Percentiles rank a stretch among this genome's conserved stretches.
Conservation (phyloP, 805 yeast species). For the Candida peoriensis region DNA sequence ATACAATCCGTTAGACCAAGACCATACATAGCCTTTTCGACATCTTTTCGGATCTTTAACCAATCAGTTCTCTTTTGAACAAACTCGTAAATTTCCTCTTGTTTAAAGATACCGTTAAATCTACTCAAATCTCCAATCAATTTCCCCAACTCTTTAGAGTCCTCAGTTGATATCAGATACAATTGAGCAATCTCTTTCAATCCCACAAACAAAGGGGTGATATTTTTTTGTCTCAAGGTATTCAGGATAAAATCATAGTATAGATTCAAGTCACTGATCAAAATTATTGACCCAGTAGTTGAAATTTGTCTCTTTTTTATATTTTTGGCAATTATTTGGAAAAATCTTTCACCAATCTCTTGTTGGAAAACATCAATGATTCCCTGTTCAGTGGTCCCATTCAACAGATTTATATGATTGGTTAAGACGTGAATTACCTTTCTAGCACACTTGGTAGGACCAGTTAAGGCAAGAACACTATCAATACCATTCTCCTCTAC, state of each 20-base stretch:
- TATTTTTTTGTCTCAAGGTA: conserved; percentile 55
- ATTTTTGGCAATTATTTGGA: conserved; percentile 68
- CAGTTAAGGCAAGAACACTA: conserved; percentile 25
- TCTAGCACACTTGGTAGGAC: conserved; percentile 61
- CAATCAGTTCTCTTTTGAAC: conserved; percentile 87
- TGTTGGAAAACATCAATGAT: conserved; percentile 91
- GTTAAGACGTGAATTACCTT: conserved; percentile 58
- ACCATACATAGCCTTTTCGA: conserved; percentile 94
- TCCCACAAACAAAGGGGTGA: conserved; percentile 72
- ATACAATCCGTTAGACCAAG: conserved; percentile 74
- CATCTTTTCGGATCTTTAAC: conserved; percentile 68
- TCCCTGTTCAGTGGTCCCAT: conserved; percentile 80
- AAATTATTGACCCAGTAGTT: conserved; percentile 73
- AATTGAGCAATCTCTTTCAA: conserved; percentile 82
- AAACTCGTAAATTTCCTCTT: conserved; percentile 92
- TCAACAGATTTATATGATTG: conserved; percentile 66
- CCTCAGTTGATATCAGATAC: conserved; percentile 64
- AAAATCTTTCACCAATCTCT: conserved; percentile 86
- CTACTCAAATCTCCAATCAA: conserved; percentile 78
- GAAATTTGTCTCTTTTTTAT: conserved; percentile 71
- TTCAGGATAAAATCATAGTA: conserved; percentile 68
- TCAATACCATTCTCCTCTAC: conserved; percentile 10
- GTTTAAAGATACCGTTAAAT: conserved; percentile 84
- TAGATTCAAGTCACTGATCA: conserved; percentile 76
- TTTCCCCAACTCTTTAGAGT: conserved; percentile 79